Evolutionary conservation across 2,329 filamentous ascomycete genomes (phyloP), one percentile per base, ranked within the genome.

Genomic region (Ceratocystis huliohia): DNA sequence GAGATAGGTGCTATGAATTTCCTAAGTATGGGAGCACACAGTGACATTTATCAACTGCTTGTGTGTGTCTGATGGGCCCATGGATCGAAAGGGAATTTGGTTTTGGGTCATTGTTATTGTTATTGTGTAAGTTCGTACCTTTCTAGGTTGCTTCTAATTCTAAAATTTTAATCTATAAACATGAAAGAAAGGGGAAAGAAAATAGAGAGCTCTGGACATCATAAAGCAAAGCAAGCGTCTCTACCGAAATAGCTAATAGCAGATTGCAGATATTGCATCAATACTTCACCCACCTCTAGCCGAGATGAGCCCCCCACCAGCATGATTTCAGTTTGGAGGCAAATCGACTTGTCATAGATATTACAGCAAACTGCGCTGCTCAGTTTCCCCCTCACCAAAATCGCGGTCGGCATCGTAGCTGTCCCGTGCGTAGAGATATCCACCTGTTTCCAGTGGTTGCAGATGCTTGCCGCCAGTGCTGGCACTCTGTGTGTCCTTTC

Each of bases 351-450:
- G 28, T n/a, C 17, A 22, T 25, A 6, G 13, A 5, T 33, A 37
- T 59, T 25, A 59, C 56, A 59, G 28, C 44, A 65, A 48, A 25
- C 64, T 65, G 44, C 56, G 44, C n/a, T 65, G 56, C 30, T 65
- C 64, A 8, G 56, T 65, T 44, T 65, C 64, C 5, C 64, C 64
- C 64, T 61, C 64, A 25, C 41, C 41, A n/a, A 65, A 22, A 17
- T 65, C 64, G 25, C 57, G 41, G 53, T 65, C 57, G 8, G 64
- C 57, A 17, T 65, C 64, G 22, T 61, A 65, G 30, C 64, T 65
- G 17, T 65, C 64, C 57, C 64, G 57, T 20, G 64, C 53, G 41
- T 65, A 65, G 10, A 25, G 44, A 50, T 65, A 65, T 22, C 28
- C 46, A 15, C 46, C 28, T 10, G 30, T 45, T 37, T 62, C 53